phyloP scores from a whole-genome alignment of 2,329 filamentous ascomycete species.

The Talaromyces sp. region DNA sequence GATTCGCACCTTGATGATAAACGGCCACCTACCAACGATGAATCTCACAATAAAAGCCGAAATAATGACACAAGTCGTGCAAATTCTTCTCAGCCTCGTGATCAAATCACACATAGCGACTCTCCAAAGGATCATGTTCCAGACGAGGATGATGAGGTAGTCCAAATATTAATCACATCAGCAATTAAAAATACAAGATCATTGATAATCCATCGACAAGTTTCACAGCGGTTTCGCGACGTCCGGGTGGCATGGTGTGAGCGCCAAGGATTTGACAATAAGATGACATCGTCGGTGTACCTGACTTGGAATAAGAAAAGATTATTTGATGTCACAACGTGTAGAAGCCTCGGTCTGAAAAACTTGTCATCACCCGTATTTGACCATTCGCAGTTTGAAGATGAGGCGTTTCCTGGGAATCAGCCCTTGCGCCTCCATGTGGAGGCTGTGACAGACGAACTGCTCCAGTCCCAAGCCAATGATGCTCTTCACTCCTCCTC shows the following conservation, averaged over 20 bases:
- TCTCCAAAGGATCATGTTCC: not conserved
- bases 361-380: conserved; percentile 28
- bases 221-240: conserved; percentile 62
- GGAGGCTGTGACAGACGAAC: conserved; percentile 68
- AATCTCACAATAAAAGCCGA: not conserved
- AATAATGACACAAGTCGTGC: not conserved
- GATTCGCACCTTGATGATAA: not conserved
- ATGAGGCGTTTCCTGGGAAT: conserved; percentile 36
- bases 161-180: conserved; percentile 65
- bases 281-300: conserved; percentile 55
- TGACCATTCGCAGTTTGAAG: conserved; percentile 1
- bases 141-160: conserved; percentile 40
- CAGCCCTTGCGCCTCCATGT: conserved; percentile 60
- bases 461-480: conserved; percentile 39
- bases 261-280: conserved; percentile 51
- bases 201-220: conserved; percentile 60
- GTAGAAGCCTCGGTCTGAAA: conserved; percentile 60
- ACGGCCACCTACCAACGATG: not conserved
- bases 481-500: conserved; percentile 11
- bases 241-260: conserved; percentile 66
- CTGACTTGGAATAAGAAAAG: conserved; percentile 72
- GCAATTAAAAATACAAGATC: conserved; percentile 55
- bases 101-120: not conserved
- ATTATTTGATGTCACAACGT: conserved; percentile 71
- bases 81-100: not conserved